Conservation (phyloP, 2,329 filamentous ascomycete species). For the Nakataea oryzae region DNA sequence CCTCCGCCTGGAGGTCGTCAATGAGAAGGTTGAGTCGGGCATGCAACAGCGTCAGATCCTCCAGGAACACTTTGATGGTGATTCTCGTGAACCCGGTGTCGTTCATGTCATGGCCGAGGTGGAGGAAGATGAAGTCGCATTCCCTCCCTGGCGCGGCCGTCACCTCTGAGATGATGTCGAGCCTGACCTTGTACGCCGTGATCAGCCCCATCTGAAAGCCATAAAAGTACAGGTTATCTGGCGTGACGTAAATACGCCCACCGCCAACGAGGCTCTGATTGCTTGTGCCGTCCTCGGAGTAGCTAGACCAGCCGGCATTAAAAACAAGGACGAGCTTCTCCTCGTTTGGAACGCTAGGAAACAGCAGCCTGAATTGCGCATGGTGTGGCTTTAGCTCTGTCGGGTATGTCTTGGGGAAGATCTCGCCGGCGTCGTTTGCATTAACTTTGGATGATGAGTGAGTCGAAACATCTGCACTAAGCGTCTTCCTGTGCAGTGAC, state of each 20-base stretch:
- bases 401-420: conserved; percentile 69
- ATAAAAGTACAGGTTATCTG: conserved; percentile 88
- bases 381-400: conserved; percentile 75
- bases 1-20: conserved; percentile 64
- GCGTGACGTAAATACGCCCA: conserved; percentile 78
- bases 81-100: conserved; percentile 61
- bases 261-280: conserved; percentile 47
- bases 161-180: conserved; percentile 75
- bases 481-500: conserved; percentile 28
- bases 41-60: conserved; percentile 74
- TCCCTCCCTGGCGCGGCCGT: conserved; percentile 83
- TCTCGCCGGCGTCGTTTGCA: conserved; percentile 31
- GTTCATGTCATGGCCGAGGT: conserved; percentile 53
- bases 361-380: conserved; percentile 85
- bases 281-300: conserved; percentile 30
- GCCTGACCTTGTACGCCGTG: conserved; percentile 65
- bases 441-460: neutral
- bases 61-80: conserved; percentile 86
- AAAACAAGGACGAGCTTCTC: conserved; percentile 89
- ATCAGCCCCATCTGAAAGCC: conserved; percentile 89
- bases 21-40: conserved; percentile 77
- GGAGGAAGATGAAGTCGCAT: conserved; percentile 86
- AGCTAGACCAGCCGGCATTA: conserved; percentile 70
- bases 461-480: conserved; percentile 25
- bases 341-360: conserved; percentile 65